These are phyloP conservation scores for Saturnispora bothae DNA, from an alignment of 805 yeast genomes.

Conservation along the genomic window DNA sequence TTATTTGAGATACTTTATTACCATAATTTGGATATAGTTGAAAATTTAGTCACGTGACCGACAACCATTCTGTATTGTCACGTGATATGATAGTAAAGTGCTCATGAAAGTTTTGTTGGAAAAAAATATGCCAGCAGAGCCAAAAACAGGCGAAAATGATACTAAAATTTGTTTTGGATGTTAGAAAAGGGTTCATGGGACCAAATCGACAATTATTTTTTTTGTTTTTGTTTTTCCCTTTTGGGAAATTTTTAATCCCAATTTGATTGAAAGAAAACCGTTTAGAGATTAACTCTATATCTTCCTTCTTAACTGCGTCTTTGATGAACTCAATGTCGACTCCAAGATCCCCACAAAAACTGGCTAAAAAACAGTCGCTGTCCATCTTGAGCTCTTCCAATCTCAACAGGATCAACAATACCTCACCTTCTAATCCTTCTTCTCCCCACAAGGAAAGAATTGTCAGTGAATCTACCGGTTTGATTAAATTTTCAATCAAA, in stretches of 20 bases:
- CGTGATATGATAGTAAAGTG: background rate
- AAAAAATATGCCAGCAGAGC: too few species aligned
- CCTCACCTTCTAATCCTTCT: background rate
- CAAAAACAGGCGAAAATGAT: too few species aligned
- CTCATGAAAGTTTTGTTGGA: too few species aligned
- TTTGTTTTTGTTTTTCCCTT: constrained; percentile 1
- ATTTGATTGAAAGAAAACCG: background rate
- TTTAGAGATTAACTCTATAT: too few species aligned
- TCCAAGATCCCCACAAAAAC: background rate
- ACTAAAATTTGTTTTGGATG: background rate
- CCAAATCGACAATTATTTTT: background rate
- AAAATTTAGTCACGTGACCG: background rate
- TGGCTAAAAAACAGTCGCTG: constrained; percentile 24
- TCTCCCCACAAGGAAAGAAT: constrained; percentile 27
- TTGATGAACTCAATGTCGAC: too few species aligned
- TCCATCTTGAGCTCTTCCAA: constrained; percentile 24
- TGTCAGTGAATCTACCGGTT: constrained; percentile 41
- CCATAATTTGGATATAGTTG: too few species aligned
- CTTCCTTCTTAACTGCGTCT: too few species aligned
- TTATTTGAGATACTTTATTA: too few species aligned
- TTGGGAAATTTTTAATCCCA: background rate
- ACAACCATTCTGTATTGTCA: background rate
- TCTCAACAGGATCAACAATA: constrained; percentile 17
- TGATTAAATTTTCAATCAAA: constrained; percentile 33
- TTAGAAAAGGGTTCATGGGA: background rate